Conservation (phyloP, 345 rosid genomes). For the Carallia brachiata region DNA sequence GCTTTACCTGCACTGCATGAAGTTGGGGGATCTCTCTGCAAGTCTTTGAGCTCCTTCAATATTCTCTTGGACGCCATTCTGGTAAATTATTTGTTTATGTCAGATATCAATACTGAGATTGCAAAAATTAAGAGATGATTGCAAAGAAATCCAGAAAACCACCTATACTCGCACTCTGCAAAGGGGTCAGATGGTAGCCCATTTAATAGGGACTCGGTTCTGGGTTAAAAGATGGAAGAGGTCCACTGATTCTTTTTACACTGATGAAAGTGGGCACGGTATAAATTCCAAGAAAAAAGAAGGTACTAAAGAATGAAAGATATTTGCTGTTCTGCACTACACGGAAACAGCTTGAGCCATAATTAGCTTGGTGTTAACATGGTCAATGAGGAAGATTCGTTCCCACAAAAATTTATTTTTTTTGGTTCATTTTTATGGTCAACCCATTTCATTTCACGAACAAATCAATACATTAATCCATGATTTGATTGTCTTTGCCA, state of each 20-base stretch:
- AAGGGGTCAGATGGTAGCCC: constrained; percentile 12
- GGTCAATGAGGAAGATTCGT: constrained; percentile 12
- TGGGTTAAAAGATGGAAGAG: constrained; percentile 19
- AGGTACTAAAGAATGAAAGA: constrained; percentile 15
- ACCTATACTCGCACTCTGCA: neutral
- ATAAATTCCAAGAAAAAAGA: constrained; percentile 39
- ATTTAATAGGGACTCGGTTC: constrained; percentile 28
- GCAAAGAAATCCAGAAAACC: constrained; percentile 7
- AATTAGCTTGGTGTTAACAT: neutral
- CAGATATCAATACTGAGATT: too few relatives aligned
- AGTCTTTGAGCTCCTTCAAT: constrained; percentile 59
- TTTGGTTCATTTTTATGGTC: neutral
- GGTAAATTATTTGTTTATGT: neutral
- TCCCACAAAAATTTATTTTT: neutral
- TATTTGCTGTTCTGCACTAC: neutral
- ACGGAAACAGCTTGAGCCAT: neutral
- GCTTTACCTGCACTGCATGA: constrained; percentile 68
- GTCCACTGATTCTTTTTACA: constrained; percentile 23
- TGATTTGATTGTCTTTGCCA: neutral
- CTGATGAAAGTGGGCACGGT: constrained; percentile 38
- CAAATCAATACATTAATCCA: neutral
- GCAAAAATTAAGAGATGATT: neutral
- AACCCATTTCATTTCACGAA: neutral
- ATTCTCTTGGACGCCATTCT: constrained; percentile 61
- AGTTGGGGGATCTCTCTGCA: constrained; percentile 70